phyloP scores from a whole-genome alignment of 192 early-diverging fungal species.

The Phlyctochytrium planicorne region DNA sequence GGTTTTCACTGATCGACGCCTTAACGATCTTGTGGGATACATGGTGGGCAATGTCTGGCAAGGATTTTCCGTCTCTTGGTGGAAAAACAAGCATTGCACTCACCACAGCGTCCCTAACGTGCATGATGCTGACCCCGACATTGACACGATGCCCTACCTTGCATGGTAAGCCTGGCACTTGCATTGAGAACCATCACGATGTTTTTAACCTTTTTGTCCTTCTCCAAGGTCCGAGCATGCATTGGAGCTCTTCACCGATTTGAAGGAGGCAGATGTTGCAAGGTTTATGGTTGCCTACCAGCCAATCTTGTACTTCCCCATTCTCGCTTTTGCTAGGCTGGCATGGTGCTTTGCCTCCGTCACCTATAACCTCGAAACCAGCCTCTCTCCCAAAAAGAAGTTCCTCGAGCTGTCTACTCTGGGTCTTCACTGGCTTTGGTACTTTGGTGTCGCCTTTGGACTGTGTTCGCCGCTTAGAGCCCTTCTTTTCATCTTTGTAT shows the following conservation, averaged over 20 bases:
- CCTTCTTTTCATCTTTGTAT: slow-evolving; percentile 58
- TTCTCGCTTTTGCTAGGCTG: slow-evolving; percentile 70
- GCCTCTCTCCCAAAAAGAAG: slow-evolving; percentile 37
- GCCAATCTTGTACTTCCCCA: slow-evolving; percentile 62
- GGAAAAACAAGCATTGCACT: slow-evolving; percentile 89
- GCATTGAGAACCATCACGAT: no score
- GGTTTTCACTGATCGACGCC: slow-evolving; percentile 65
- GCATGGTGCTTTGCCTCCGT: slow-evolving; percentile 75
- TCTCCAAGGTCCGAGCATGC: slow-evolving; percentile 46
- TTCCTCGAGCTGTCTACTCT: slow-evolving; percentile 55
- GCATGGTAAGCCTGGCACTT: slow-evolving; percentile 58
- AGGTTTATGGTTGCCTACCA: slow-evolving; percentile 66
- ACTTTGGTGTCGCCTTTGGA: slow-evolving; percentile 53
- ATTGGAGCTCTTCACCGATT: slow-evolving; percentile 51
- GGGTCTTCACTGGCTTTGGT: slow-evolving; percentile 69
- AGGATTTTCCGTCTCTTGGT: slow-evolving; percentile 77
- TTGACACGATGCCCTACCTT: slow-evolving; percentile 76
- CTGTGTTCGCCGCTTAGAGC: slow-evolving; percentile 37
- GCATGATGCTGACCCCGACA: slow-evolving; percentile 79
- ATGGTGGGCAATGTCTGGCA: slow-evolving; percentile 74
- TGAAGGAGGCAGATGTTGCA: slow-evolving; percentile 45
- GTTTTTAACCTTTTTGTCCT: background rate
- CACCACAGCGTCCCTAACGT: slow-evolving; percentile 82
- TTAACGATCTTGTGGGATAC: slow-evolving; percentile 64
- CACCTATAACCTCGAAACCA: slow-evolving; percentile 36